phyloP scores from a whole-genome alignment of 805 yeast species.

The Schwanniomyces pseudopolymorphus region DNA sequence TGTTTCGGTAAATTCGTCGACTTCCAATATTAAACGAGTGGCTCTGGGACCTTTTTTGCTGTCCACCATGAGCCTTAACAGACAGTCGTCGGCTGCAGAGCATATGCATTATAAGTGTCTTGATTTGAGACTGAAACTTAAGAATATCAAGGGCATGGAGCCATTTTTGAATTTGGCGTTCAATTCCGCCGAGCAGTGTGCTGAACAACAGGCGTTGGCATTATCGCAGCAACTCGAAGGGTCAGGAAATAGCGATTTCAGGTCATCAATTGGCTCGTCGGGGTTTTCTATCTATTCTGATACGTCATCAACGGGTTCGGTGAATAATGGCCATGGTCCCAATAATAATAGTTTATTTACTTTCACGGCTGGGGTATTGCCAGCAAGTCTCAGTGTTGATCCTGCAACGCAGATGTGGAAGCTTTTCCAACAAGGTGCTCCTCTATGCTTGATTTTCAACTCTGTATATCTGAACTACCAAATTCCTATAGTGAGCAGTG shows the following conservation, averaged over 20 bases:
- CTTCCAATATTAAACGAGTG: slow-evolving; percentile 38
- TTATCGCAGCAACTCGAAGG: slow-evolving; percentile 40
- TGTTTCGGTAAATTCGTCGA: slow-evolving; percentile 27
- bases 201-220: slow-evolving; percentile 69
- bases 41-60: slow-evolving; percentile 43
- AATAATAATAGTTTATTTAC: slow-evolving; percentile 48
- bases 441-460: slow-evolving; percentile 83
- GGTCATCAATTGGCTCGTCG: slow-evolving; percentile 32
- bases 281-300: slow-evolving; percentile 39
- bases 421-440: slow-evolving; percentile 87
- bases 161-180: slow-evolving; percentile 67
- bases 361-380: slow-evolving; percentile 74
- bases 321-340: slow-evolving; percentile 10
- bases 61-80: slow-evolving; percentile 54
- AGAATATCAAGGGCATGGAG: slow-evolving; percentile 61
- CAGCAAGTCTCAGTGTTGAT: slow-evolving; percentile 74
- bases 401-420: slow-evolving; percentile 92
- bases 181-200: slow-evolving; percentile 62
- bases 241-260: slow-evolving; percentile 18
- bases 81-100: slow-evolving; percentile 58
- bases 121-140: slow-evolving; percentile 53
- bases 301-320: slow-evolving; percentile 19
- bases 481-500: slow-evolving; percentile 66
- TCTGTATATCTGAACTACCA: slow-evolving; percentile 47
- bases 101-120: slow-evolving; percentile 70